Percentiles rank a stretch among this genome's conserved stretches.
Conservation (phyloP, 352 stramenopile species). For the Pythium diclinum region DNA sequence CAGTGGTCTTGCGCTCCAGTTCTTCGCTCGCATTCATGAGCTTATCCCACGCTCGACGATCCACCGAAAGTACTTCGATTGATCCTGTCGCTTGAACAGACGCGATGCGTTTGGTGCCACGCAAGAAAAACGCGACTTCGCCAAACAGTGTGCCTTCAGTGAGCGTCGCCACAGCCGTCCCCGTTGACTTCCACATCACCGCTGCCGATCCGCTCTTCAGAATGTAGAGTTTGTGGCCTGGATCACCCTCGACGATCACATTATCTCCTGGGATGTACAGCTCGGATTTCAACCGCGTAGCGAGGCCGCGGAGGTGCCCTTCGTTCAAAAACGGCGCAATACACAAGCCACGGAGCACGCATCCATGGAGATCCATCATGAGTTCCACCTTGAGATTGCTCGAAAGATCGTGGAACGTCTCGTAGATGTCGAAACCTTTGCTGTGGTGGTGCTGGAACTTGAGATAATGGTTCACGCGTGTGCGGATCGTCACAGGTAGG, state of each 20-base stretch:
- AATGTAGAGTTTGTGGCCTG: constrained; percentile 68
- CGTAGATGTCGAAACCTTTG: constrained; percentile 68
- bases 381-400: constrained; percentile 63
- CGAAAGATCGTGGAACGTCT: constrained; percentile 69
- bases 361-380: constrained; percentile 71
- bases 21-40: constrained; percentile 44
- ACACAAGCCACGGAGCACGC: constrained; percentile 44
- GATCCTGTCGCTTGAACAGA: constrained; percentile 62
- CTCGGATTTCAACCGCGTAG: constrained; percentile 60
- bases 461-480: constrained; percentile 62
- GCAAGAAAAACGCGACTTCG: constrained; percentile 73
- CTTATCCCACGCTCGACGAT: constrained; percentile 48
- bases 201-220: constrained; percentile 61
- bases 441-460: constrained; percentile 67
- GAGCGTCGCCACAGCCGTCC: constrained; percentile 59
- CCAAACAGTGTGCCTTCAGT: constrained; percentile 60
- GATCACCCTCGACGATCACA: constrained; percentile 62
- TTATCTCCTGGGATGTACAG: constrained; percentile 73
- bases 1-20: constrained; percentile 38
- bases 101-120: constrained; percentile 52
- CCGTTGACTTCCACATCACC: constrained; percentile 66
- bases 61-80: constrained; percentile 56
- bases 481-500: constrained; percentile 49
- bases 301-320: constrained; percentile 50
- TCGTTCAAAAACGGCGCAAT: constrained; percentile 57